Evolutionary conservation across 352 stramenopile genomes (phyloP), one percentile per base, ranked within the genome.

Genomic region (Poterioochromonas sp.): DNA sequence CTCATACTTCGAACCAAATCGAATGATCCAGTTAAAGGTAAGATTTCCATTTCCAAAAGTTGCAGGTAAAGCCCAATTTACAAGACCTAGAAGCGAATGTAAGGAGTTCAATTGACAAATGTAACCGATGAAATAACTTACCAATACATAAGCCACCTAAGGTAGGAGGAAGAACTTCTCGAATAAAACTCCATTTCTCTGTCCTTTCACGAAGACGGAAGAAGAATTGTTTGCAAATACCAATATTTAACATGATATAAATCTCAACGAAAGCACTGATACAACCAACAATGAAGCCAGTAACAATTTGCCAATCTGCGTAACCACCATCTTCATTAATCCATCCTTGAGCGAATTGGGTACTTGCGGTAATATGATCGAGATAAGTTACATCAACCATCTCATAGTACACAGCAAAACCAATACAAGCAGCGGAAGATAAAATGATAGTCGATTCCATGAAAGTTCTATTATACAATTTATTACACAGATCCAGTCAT

Each of bases 361-460:
- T n/a, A n/a, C n/a, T n/a, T n/a, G n/a, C n/a, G n/a, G n/a, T n/a
- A n/a, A n/a, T n/a, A n/a, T 20, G n/a, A 15, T 73, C 63, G 3
- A 73, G 63, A 26, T 47, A 73, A 32, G 63, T 47, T 1, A 11
- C 11, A 51, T 34, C 65, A n/a, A 37, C 32, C 1, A 74, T 11
- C 40, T 74, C 15, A n/a, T 74, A 74, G 40, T 58, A 74, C 26
- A 74, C 32, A 54, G 29, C 41, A 37, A 74, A 74, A 20, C 5
- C 35, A 12, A 74, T 18, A 18, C 2, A 34, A 34, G 65, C 65
- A 5, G 65, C 1, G 40, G 53, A 20, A 20, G 65, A 74, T 1
- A 74, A 18, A 15, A 74, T 29, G 1, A 74, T n/a, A 39, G 65
- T 74, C 1, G 65, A 8, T 54, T 74, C 65, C 65, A 74, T 74